A percentile compares a stretch with the other conserved stretches of the same genome.
phyloP scores from a whole-genome alignment of 192 early-diverging fungal genomes.

The Fimicolochytrium jonesii region DNA sequence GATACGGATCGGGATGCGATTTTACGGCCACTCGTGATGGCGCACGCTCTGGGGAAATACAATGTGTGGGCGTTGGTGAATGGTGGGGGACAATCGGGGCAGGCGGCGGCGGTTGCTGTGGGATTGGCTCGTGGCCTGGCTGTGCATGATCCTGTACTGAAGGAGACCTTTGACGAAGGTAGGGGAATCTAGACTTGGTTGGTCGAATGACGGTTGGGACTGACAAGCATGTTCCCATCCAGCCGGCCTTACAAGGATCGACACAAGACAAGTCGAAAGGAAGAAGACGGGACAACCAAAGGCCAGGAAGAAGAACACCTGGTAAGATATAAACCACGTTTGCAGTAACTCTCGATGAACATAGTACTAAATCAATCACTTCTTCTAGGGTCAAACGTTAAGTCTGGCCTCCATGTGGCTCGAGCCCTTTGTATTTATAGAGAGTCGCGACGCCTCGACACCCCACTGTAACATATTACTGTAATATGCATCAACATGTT shows the following conservation, averaged over 20 bases:
- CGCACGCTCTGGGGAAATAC: constrained; percentile 64
- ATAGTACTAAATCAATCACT: not conserved
- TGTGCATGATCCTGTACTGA: constrained; percentile 58
- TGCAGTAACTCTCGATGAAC: not conserved
- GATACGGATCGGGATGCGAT: constrained; percentile 62
- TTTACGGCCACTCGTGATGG: constrained; percentile 68
- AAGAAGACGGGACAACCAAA: constrained; percentile 95
- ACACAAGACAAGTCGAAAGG: constrained; percentile 71
- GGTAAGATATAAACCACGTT: constrained; percentile 32
- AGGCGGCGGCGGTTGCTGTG: constrained; percentile 81
- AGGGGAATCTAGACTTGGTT: constrained; percentile 28
- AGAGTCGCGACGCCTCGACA: no score
- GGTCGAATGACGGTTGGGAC: not conserved
- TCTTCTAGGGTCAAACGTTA: not conserved
- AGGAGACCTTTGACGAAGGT: constrained; percentile 50
- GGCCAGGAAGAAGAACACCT: constrained; percentile 88
- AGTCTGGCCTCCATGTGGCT: no score
- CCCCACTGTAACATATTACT: no score
- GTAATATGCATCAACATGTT: no score
- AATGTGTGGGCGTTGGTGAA: constrained; percentile 80
- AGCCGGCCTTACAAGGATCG: constrained; percentile 35
- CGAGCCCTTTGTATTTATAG: no score
- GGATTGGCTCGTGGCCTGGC: constrained; percentile 71
- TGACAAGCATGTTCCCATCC: constrained; percentile 2
- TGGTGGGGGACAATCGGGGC: constrained; percentile 80